A percentile compares a stretch with the other conserved stretches of the same genome.
Evolutionary conservation across 306 rosid species (phyloP).

Genomic region (Sechiopsis laciniata): DNA sequence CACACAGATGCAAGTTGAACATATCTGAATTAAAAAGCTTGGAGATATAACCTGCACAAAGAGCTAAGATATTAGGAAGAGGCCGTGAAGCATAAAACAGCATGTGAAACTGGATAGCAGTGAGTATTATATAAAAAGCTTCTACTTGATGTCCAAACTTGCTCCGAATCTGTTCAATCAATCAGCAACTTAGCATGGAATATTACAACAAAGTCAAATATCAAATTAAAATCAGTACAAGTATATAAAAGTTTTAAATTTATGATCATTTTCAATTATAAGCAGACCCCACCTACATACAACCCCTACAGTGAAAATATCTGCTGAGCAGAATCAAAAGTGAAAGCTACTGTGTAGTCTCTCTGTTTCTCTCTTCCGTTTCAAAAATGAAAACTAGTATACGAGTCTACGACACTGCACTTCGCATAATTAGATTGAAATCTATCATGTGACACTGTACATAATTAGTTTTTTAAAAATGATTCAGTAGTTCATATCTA

Average conservation of each 20-base stretch:
- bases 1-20: neutral
- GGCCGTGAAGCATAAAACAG: conserved; percentile 87
- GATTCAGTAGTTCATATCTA: neutral
- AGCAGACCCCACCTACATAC: neutral
- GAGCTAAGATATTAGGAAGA: conserved; percentile 75
- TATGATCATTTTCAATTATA: conserved; percentile 5
- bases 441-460: neutral
- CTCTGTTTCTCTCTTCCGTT: neutral
- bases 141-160: conserved; percentile 86
- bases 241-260: neutral
- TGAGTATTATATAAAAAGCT: conserved; percentile 67
- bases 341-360: neutral
- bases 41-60: conserved; percentile 56
- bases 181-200: conserved; percentile 13
- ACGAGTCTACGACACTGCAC: neutral
- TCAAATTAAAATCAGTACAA: neutral
- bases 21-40: conserved; percentile 17
- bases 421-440: neutral
- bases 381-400: neutral
- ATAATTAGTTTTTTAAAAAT: neutral
- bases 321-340: neutral
- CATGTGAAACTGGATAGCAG: conserved; percentile 76
- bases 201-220: neutral
- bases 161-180: conserved; percentile 48
- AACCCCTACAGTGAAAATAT: neutral